Evolutionary conservation across 768 basidiomycete species (phyloP), one percentile per base, ranked within the genome.

Genomic region (Leccinum uliginosum): DNA sequence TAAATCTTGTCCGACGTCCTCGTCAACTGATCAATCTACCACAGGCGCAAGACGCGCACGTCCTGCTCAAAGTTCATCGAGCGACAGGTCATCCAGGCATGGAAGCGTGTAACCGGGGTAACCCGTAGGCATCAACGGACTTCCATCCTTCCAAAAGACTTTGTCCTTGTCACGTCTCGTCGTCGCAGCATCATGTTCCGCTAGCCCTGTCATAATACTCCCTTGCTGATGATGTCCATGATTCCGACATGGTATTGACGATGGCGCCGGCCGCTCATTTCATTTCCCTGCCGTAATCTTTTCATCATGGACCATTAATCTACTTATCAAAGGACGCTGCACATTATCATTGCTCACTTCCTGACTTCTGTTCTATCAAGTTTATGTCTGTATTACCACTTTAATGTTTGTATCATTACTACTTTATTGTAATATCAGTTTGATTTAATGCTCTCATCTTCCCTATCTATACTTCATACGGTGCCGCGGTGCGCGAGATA

Each of bases 61-160:
- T 74, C 81, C 4, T 71, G 70, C 60, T 69, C 76, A 12, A 83
- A 82, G 58, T 71, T 69, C 63, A 68, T 87, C 56, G 79, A 83
- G 63, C 84, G 86, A 54, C 82, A 80, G 66, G 71, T 86, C 58
- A 69, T 87, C 53, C 72, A 75, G 44, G 74, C 78, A 10, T 87
- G 86, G 86, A 87, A 87, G 65, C 71, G 76, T 38, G 69, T 87
- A 64, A 85, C 84, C 24, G 73, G 76, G 23, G 71, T 74, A 29
- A 76, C 80, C 30, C 82, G 81, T 59, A 83, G 76, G 53, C 73
- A 73, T 32, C 76, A 79, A 24, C 79, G 82, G 43, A 74, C 77
- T 6, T 84, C 85, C 3, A 66, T 80, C 64, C 73, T 85, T 49
- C 78, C 81, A 29, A 76, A 78, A 23, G 84, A 84, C 65, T 87